These are phyloP conservation scores for Sporothrix brunneoviolacea DNA, from an alignment of 2,329 filamentous ascomycete species.

Conservation along the genomic window DNA sequence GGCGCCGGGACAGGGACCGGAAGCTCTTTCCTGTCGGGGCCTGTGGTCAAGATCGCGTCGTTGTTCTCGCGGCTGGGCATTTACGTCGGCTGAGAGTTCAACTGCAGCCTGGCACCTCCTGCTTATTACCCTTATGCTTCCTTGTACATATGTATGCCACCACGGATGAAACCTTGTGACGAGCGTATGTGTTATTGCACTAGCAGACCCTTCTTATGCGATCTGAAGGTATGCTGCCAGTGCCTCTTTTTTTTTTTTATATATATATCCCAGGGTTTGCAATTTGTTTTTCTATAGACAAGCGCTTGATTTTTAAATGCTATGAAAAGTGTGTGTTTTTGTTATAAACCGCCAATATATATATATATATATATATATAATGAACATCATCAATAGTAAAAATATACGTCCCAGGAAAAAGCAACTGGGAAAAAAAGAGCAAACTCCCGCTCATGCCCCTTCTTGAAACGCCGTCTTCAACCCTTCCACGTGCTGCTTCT, in stretches of 20 bases:
- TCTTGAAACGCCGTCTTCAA: slow-evolving; percentile 55
- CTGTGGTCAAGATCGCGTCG: slow-evolving; percentile 16
- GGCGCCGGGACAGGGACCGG: slow-evolving; percentile 22
- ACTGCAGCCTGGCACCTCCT: no score
- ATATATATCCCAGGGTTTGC: not conserved
- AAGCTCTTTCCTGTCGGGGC: slow-evolving; percentile 16
- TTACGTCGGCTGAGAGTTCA: not conserved
- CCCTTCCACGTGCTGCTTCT: slow-evolving; percentile 66
- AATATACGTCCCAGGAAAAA: not conserved
- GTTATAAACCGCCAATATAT: not conserved
- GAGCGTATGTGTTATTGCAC: no score
- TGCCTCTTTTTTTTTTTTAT: not conserved
- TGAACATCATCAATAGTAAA: not conserved
- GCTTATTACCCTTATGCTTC: no score
- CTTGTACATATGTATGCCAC: no score
- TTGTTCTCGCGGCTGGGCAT: slow-evolving; percentile 16
- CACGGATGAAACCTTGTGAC: no score
- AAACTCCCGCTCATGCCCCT: slow-evolving; percentile 24
- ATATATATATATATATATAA: not conserved
- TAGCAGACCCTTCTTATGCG: not conserved
- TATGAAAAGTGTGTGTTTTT: not conserved
- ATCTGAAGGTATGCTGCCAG: not conserved
- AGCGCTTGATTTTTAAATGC: not conserved
- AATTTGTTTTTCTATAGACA: not conserved
- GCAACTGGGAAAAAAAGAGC: not conserved